phyloP scores from a whole-genome alignment of 1,284 basidiomycete genomes.

The Trichosporon sp. region DNA sequence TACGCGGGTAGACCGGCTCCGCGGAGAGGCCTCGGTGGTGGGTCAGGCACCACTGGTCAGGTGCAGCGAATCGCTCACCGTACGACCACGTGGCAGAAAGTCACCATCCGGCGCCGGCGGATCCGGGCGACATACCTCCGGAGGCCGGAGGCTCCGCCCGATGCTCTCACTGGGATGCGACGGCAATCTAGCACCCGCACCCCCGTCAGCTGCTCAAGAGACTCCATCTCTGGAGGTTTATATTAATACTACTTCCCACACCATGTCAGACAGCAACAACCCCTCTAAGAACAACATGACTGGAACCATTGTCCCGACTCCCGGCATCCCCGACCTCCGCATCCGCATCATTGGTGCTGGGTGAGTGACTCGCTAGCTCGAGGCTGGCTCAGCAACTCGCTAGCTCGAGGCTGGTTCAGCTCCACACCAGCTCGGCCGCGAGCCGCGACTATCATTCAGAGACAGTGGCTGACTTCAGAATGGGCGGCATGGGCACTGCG shows the following conservation, averaged over 20 bases:
- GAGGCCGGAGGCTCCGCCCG: conserved; percentile 4
- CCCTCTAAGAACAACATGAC: not conserved
- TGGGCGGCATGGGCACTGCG: conserved; percentile 46
- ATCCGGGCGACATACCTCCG: conserved; percentile 3
- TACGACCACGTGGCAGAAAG: not conserved
- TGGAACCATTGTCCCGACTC: conserved; percentile 19
- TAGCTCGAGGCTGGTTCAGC: not conserved
- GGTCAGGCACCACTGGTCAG: not conserved
- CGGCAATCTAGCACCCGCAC: conserved; percentile 7
- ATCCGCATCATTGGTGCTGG: conserved; percentile 34
- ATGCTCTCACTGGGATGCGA: not conserved
- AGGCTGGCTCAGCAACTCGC: too few relatives aligned
- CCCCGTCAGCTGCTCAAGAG: not conserved
- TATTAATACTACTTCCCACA: not conserved
- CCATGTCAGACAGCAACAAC: not conserved
- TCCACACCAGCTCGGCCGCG: not conserved
- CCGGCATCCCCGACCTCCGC: conserved; percentile 22
- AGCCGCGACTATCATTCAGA: too few relatives aligned
- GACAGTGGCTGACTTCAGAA: conserved; percentile 29
- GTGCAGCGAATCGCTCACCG: not conserved
- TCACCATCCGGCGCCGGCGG: not conserved
- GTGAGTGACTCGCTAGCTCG: conserved; percentile 20
- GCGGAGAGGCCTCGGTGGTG: not conserved
- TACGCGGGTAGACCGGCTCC: conserved; percentile 7
- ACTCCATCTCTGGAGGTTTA: not conserved